Base-by-base conservation (phyloP, 1,284 basidiomycete genomes). In the Fistulinella cinereoalba region DNA sequence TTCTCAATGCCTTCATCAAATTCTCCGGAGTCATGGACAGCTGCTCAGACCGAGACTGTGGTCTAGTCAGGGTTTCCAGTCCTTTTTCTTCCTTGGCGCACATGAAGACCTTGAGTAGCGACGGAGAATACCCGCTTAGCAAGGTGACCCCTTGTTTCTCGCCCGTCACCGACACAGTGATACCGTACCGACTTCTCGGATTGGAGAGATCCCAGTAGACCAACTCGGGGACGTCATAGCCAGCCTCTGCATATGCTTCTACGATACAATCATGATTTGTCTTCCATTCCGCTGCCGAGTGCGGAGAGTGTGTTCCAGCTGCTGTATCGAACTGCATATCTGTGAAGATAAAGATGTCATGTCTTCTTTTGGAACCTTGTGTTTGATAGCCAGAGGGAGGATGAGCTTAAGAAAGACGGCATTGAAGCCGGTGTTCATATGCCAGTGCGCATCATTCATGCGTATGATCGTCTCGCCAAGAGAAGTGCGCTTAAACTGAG, bases 311-410 rank as follows among this genome's bases (percentile, higher is more conserved):
- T 45, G 18, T 25, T 3, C 5, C 16, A n/a, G 9, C 21, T 34
- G 43, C 44, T 3, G 49, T 46, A 59, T 88, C 81, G 52, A 88
- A 88, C 65, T 88, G 84, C 86, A 88, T 88, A 57, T 88, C 84
- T 5, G 76, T 77, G 62, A 89, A 88, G 34, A 88, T 73, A 56
- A 88, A 87, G 0, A 89, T 64, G 88, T 74, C 85, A 88, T 88
- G 43, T 86, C 76, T 42, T 82, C 81, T 47, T 72, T 74, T 39
- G 71, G 69, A n/a, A 89, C 66, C 0, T 76, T 69, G 56, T 81
- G 65, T 55, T 71, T 56, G 45, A 76, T 54, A 4, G 85, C 84
- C 5, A 80, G 73, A 0, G 77, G 75, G 7, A 88, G 73, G 16
- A 88, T 63, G 15, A 84, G 70, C 7, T 76, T 61, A 47, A 79